Evolutionary conservation across 2,329 filamentous ascomycete species (phyloP).

Genomic region (Cercospora sp.): DNA sequence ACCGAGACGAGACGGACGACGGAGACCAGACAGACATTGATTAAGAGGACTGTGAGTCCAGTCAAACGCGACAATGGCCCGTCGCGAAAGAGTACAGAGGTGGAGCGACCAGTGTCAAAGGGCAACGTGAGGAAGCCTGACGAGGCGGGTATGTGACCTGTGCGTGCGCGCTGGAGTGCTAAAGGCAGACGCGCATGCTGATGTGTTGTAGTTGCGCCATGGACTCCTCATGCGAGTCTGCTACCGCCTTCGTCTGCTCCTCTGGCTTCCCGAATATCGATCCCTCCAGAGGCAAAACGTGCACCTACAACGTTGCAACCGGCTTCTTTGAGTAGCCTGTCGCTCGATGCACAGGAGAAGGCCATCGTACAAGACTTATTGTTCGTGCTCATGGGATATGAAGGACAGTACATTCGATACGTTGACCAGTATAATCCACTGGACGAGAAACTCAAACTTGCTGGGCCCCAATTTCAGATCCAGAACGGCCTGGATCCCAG

Average conservation of each 20-base stretch:
- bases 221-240: conserved; percentile 78
- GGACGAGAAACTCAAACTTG: conserved; percentile 81
- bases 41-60: conserved; percentile 25
- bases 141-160: conserved; percentile 27
- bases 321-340: conserved; percentile 66
- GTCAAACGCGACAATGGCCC: conserved; percentile 23
- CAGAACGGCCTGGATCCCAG: conserved; percentile 85
- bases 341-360: conserved; percentile 78
- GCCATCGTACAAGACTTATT: conserved; percentile 86
- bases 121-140: conserved; percentile 18
- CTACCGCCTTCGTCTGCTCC: conserved; percentile 69
- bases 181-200: conserved; percentile 9
- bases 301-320: conserved; percentile 71
- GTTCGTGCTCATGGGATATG: conserved; percentile 96
- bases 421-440: conserved; percentile 76
- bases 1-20: conserved; percentile 26
- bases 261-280: conserved; percentile 66
- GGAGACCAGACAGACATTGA: conserved; percentile 24
- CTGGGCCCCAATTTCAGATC: conserved; percentile 78
- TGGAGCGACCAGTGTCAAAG: conserved; percentile 23
- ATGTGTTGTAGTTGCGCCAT: conserved; percentile 47
- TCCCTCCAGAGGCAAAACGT: conserved; percentile 62
- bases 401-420: conserved; percentile 95
- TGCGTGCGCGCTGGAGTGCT: conserved; percentile 14
- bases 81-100: conserved; percentile 23